Percentiles rank a stretch among this genome's conserved stretches.
Conservation (phyloP, 306 rosid species). For the Vigna trinervia region DNA sequence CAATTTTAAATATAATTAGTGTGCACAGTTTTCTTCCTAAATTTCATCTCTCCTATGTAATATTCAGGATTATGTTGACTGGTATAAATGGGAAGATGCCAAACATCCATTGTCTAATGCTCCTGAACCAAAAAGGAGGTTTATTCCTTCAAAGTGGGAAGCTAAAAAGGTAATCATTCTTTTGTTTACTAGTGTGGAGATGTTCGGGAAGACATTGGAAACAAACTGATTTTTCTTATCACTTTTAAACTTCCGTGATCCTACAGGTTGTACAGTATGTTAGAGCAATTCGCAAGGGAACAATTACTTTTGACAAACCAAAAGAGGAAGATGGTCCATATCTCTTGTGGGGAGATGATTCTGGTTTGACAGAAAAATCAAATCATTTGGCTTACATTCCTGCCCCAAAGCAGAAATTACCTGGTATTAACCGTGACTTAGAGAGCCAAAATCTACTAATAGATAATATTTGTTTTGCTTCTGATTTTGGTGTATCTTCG, state of each 20-base stretch:
- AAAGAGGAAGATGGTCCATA: conserved; percentile 73
- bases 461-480: conserved; percentile 17
- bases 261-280: conserved; percentile 75
- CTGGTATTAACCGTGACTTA: conserved; percentile 60
- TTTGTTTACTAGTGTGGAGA: conserved; percentile 26
- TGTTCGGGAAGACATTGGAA: conserved; percentile 2
- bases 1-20: conserved; percentile 19
- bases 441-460: conserved; percentile 25
- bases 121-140: conserved; percentile 97
- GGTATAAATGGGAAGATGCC: conserved; percentile 92
- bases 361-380: conserved; percentile 66
- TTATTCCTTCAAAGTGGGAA: conserved; percentile 96
- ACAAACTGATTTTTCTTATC: conserved; percentile 35
- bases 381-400: conserved; percentile 85
- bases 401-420: conserved; percentile 85
- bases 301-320: conserved; percentile 74
- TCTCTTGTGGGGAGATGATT: conserved; percentile 91
- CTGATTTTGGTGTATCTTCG: conserved; percentile 32
- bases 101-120: conserved; percentile 89
- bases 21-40: conserved; percentile 13
- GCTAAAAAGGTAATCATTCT: conserved; percentile 65
- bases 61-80: conserved; percentile 80
- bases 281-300: conserved; percentile 85
- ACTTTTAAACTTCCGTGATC: conserved; percentile 37
- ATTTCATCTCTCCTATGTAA: conserved; percentile 26